A percentile compares a stretch with the other conserved stretches of the same genome.
phyloP scores from a whole-genome alignment of 805 yeast species.

The Clavispora asparagi region DNA sequence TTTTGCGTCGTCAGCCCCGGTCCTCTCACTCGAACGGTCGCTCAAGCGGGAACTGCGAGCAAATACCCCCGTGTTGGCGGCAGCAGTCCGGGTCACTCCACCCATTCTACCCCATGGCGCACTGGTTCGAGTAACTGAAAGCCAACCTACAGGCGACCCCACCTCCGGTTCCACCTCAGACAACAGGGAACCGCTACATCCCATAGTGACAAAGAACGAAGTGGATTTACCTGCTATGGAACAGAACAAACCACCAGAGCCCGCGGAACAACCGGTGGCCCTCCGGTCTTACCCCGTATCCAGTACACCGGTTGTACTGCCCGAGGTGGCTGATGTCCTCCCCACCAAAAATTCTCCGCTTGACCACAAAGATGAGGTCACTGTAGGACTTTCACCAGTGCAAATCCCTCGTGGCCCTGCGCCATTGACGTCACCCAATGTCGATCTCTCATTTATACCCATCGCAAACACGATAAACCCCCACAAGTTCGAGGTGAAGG shows the following conservation, averaged over 20 bases:
- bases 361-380: neutral
- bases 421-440: slow-evolving; percentile 16
- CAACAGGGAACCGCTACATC: no score
- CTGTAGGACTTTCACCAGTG: slow-evolving; percentile 1
- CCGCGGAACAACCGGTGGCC: no score
- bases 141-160: no score
- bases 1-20: slow-evolving; percentile 24
- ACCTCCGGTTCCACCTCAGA: no score
- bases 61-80: neutral
- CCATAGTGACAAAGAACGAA: no score
- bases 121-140: no score
- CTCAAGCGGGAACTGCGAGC: slow-evolving; percentile 6
- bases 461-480: slow-evolving; percentile 12
- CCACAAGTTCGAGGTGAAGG: slow-evolving; percentile 2
- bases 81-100: no score
- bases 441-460: slow-evolving; percentile 21
- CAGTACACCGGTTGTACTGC: slow-evolving; percentile 12
- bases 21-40: neutral
- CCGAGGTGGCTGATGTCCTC: slow-evolving; percentile 1
- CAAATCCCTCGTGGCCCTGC: slow-evolving; percentile 1
- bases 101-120: no score
- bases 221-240: no score
- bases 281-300: neutral
- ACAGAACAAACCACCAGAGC: no score
- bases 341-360: neutral